These are phyloP conservation scores for Parafenestella ontariensis DNA, from an alignment of 2,329 filamentous ascomycete species.

Conservation along the genomic window DNA sequence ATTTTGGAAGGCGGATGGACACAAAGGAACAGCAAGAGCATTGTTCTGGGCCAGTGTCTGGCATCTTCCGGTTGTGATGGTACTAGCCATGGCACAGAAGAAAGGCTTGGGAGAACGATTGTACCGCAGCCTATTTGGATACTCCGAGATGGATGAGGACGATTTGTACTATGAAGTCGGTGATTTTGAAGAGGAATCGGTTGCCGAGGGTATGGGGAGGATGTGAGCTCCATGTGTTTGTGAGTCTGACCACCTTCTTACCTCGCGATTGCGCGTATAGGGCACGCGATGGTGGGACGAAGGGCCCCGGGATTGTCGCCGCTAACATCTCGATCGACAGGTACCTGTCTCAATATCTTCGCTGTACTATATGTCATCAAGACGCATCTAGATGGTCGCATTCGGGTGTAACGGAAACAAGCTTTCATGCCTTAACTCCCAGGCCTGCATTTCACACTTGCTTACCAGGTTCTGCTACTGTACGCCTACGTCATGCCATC, in stretches of 20 bases:
- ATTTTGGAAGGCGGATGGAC: slow-evolving; percentile 82
- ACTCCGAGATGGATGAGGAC: slow-evolving; percentile 38
- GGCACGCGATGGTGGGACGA: not conserved
- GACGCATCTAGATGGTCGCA: slow-evolving; percentile 22
- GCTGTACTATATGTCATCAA: slow-evolving; percentile 39
- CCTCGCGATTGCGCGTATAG: not conserved
- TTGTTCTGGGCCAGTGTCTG: slow-evolving; percentile 98
- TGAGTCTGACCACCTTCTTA: not conserved
- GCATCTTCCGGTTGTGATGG: slow-evolving; percentile 90
- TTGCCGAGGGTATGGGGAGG: slow-evolving; percentile 9
- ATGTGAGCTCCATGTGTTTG: slow-evolving; percentile 3
- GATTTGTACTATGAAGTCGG: slow-evolving; percentile 44
- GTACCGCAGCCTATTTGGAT: slow-evolving; percentile 42
- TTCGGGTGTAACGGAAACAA: slow-evolving; percentile 15
- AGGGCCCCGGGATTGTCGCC: slow-evolving; percentile 7
- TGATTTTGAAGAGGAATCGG: slow-evolving; percentile 33
- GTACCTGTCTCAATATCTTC: slow-evolving; percentile 22
- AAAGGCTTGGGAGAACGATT: slow-evolving; percentile 66
- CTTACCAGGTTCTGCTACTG: not conserved
- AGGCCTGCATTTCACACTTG: not conserved
- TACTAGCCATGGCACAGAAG: slow-evolving; percentile 90
- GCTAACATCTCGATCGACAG: slow-evolving; percentile 21
- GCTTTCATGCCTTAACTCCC: slow-evolving; percentile 6
- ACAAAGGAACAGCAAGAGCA: slow-evolving; percentile 79
- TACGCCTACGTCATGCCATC: slow-evolving; percentile 4